phyloP scores from a whole-genome alignment of 2,329 filamentous ascomycete species.

The Trichoderma simmonsii region DNA sequence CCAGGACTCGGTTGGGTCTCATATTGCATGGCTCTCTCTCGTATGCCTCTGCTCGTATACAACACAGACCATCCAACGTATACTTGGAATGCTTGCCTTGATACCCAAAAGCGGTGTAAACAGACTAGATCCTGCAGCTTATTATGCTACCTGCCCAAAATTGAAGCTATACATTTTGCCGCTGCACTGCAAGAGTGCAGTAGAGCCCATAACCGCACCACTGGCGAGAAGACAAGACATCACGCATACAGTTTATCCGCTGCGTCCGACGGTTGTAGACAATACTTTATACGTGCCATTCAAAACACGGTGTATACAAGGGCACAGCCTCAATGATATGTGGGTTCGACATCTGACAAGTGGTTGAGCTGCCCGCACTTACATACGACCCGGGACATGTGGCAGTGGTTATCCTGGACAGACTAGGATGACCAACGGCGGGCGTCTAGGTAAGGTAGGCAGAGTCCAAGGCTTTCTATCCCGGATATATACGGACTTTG shows the following conservation, averaged over 20 bases:
- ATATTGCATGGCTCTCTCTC: no score
- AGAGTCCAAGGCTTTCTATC: background rate
- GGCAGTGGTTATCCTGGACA: background rate
- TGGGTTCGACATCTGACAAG: background rate
- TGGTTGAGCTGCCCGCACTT: background rate
- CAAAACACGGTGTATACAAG: background rate
- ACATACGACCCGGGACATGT: background rate
- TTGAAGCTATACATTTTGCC: background rate
- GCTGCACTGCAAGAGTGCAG: background rate
- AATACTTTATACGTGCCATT: background rate
- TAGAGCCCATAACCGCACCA: background rate
- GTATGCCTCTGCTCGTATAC: background rate
- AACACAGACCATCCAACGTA: background rate
- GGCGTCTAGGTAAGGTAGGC: background rate
- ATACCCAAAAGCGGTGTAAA: background rate
- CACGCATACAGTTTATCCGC: background rate
- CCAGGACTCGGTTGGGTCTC: no score
- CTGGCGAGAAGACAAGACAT: background rate
- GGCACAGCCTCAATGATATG: background rate
- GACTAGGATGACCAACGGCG: background rate
- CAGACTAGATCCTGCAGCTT: background rate
- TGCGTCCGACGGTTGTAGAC: background rate
- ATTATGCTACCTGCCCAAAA: background rate
- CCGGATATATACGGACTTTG: background rate
- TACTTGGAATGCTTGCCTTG: background rate